phyloP scores from a whole-genome alignment of 768 basidiomycete species.

The Mycena galericulata region DNA sequence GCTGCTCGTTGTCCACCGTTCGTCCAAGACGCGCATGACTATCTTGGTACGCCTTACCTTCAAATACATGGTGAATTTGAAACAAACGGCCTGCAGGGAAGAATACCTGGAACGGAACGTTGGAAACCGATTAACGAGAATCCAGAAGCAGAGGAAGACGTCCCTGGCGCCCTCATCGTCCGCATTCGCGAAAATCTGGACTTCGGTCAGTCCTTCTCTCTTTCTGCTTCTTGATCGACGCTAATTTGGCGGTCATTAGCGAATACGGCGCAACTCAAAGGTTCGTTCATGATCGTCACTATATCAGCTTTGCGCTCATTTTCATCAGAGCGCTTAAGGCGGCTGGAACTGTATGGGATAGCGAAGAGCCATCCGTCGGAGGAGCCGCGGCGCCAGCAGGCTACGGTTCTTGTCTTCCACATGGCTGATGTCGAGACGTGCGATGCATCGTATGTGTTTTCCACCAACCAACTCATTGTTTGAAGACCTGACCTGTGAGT shows the following conservation, averaged over 20 bases:
- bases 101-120: constrained; percentile 86
- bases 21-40: constrained; percentile 90
- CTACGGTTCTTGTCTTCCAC: constrained; percentile 89
- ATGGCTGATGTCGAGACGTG: constrained; percentile 91
- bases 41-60: constrained; percentile 72
- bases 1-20: constrained; percentile 89
- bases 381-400: constrained; percentile 78
- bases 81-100: constrained; percentile 63
- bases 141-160: constrained; percentile 83
- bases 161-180: constrained; percentile 87
- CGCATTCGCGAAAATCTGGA: constrained; percentile 91
- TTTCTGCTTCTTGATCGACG: neutral
- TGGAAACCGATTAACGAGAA: constrained; percentile 95
- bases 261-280: constrained; percentile 96
- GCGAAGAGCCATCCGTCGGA: constrained; percentile 90
- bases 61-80: neutral
- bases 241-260: constrained; percentile 57
- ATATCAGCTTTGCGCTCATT: neutral
- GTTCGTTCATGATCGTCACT: constrained; percentile 43
- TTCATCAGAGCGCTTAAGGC: constrained; percentile 74
- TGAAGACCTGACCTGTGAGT: constrained; percentile 21
- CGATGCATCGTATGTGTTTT: constrained; percentile 85
- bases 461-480: neutral
- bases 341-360: constrained; percentile 91
- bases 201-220: constrained; percentile 70